Evolutionary conservation across 2,329 filamentous ascomycete species (phyloP).

Genomic region (Fusarium praegraminearum): DNA sequence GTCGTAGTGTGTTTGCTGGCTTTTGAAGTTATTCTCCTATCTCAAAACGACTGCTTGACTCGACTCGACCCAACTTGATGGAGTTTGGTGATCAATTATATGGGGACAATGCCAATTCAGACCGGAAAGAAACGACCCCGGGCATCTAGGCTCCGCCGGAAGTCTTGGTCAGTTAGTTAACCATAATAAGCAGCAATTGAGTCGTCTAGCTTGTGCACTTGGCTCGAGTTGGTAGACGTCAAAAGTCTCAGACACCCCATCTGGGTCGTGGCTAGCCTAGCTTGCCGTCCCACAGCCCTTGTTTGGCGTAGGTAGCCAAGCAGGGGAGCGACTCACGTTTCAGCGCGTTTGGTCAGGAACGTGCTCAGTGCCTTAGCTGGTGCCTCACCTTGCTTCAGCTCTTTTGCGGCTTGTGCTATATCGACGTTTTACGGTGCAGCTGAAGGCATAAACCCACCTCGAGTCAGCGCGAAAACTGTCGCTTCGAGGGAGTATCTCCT

Average conservation of each 20-base stretch:
- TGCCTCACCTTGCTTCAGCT: conserved; percentile 23
- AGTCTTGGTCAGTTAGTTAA: conserved; percentile 19
- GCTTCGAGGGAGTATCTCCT: conserved; percentile 35
- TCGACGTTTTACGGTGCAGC: conserved; percentile 30
- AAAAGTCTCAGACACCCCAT: conserved; percentile 36
- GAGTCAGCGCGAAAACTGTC: conserved; percentile 32
- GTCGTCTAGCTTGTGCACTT: conserved; percentile 28
- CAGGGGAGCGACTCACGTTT: conserved; percentile 50
- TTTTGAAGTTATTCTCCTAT: conserved; percentile 33
- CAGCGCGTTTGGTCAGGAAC: conserved; percentile 45
- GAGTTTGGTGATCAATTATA: conserved; percentile 30
- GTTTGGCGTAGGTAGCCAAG: conserved; percentile 38
- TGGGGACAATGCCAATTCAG: conserved; percentile 31
- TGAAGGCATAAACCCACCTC: conserved; percentile 42
- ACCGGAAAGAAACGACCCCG: conserved; percentile 42
- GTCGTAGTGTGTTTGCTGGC: conserved; percentile 24
- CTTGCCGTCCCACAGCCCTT: conserved; percentile 30
- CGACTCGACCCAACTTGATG: conserved; percentile 6
- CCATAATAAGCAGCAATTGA: conserved; percentile 37
- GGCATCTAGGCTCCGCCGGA: conserved; percentile 27
- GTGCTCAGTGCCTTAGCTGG: conserved; percentile 17
- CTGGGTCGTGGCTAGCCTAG: conserved; percentile 23
- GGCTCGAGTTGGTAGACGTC: conserved; percentile 29
- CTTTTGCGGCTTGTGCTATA: conserved; percentile 11
- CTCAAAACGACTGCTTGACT: conserved; percentile 21